Base-by-base conservation (phyloP, 768 basidiomycete genomes). In the Hygrophoropsis aurantiaca region DNA sequence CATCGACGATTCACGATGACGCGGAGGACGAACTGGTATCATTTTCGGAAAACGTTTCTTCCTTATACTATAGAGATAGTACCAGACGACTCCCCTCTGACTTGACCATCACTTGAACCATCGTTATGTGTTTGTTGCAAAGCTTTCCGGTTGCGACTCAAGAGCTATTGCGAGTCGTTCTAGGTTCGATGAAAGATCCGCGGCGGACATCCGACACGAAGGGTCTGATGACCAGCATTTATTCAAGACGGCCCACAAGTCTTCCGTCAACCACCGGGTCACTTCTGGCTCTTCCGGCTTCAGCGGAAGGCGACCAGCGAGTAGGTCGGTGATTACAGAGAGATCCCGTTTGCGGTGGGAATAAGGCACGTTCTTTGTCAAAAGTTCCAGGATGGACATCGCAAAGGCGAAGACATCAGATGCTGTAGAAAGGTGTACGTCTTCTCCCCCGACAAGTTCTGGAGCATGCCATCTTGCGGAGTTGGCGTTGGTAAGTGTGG, bases 401-500 rank as follows among this genome's bases (percentile, higher is more conserved):
- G 74, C 77, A 44, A 74, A 84, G 3, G 80, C 78, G 51, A 82
- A 84, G 0, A 75, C 66, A 54, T 84, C 83, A 11, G 76, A 71
- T 36, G 66, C 65, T 57, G 65, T 73, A 9, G 78, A 79, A 0
- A 74, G 74, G 33, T 65, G 64, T 34, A 59, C 51, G 10, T 68
- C 63, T 8, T 65, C 69, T n/a, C 72, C 74, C 15, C 73, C 65
- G 41, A 76, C 76, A 41, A 83, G 64, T 55, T 84, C 82, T 1
- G 83, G 84, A 7, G 83, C 80, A 24, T 80, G 68, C 81, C 82
- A 85, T 8, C 83, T 74, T 27, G 78, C 70, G 46, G 74, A 74
- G 9, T 73, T 71, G 4, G 71, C 70, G 25, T 40, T 56, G 1
- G 79, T 77, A 42, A 83, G 61, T 3, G 73, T 75, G n/a, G 66